phyloP scores from a whole-genome alignment of 73 alveolate genomes.

The Symbiodinium natans region DNA sequence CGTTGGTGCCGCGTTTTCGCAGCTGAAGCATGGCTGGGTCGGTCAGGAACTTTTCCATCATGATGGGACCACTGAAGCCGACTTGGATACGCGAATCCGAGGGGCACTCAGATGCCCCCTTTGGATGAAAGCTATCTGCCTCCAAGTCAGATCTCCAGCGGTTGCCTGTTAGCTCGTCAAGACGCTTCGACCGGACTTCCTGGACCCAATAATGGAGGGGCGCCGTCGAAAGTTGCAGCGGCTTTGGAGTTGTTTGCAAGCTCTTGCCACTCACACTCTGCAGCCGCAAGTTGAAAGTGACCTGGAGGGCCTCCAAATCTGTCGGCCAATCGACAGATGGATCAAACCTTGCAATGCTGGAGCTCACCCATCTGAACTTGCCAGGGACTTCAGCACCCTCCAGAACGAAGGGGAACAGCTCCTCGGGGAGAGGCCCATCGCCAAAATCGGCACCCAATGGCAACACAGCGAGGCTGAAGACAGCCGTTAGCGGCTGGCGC shows the following conservation, averaged over 20 bases:
- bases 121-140: not conserved
- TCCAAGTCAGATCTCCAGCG: conserved; percentile 60
- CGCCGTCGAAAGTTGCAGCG: too few relatives aligned
- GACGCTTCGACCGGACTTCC: conserved; percentile 11
- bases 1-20: not conserved
- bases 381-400: conserved; percentile 87
- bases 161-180: conserved; percentile 23
- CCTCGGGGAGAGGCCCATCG: conserved; percentile 78
- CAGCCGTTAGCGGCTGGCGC: too few relatives aligned
- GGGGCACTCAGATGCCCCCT: conserved; percentile 20
- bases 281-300: too few relatives aligned
- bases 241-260: too few relatives aligned
- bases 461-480: too few relatives aligned
- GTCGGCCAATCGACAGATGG: conserved; percentile 76
- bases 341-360: conserved; percentile 69
- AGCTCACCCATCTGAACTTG: conserved; percentile 63
- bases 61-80: not conserved
- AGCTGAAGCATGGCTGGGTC: conserved; percentile 7
- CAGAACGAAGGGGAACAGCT: conserved; percentile 48
- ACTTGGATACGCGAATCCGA: not conserved
- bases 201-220: too few relatives aligned
- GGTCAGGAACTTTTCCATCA: not conserved
- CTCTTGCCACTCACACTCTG: too few relatives aligned
- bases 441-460: conserved; percentile 89
- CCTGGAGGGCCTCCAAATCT: conserved; percentile 56